phyloP scores from a whole-genome alignment of 163 green algal genomes.

The Scenedesmus sp. region DNA sequence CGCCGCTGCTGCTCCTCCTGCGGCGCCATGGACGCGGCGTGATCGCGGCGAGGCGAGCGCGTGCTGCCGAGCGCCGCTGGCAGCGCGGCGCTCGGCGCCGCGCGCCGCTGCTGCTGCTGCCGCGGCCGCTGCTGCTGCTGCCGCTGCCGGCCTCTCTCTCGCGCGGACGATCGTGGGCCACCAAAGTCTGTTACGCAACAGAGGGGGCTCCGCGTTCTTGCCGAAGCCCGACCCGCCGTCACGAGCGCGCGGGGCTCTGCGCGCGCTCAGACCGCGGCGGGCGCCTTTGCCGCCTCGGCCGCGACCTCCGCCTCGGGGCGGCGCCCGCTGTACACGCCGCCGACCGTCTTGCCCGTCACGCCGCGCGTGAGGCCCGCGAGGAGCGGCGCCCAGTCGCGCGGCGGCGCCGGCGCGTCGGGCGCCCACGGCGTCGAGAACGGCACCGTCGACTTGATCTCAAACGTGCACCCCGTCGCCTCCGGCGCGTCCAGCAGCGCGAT shows the following conservation, averaged over 20 bases:
- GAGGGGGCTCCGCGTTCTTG: too few species aligned
- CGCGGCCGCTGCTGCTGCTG: neutral
- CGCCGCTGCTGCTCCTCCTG: too few species aligned
- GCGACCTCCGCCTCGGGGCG: conserved; percentile 53
- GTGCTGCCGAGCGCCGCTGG: neutral
- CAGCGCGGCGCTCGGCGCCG: too few species aligned
- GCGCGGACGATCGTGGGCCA: too few species aligned
- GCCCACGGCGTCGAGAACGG: conserved; percentile 86
- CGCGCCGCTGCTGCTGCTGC: neutral
- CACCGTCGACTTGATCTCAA: conserved; percentile 87
- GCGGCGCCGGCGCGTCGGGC: conserved; percentile 7
- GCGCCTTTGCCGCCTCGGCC: conserved; percentile 43
- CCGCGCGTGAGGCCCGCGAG: conserved; percentile 58
- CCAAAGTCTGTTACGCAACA: too few species aligned
- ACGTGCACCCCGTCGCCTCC: conserved; percentile 65
- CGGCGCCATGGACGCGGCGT: too few species aligned
- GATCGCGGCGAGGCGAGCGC: neutral
- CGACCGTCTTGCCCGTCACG: conserved; percentile 81
- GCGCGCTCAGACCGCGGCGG: too few species aligned
- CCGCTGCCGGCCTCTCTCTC: too few species aligned
- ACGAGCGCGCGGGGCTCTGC: too few species aligned
- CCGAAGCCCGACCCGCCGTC: too few species aligned
- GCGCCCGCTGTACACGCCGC: conserved; percentile 74
- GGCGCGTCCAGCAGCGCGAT: conserved; percentile 69
- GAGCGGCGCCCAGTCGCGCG: conserved; percentile 21